Percentiles rank a stretch among this genome's conserved stretches.
phyloP scores from a whole-genome alignment of 1,139 yeast genomes.

The Candida albicans region DNA sequence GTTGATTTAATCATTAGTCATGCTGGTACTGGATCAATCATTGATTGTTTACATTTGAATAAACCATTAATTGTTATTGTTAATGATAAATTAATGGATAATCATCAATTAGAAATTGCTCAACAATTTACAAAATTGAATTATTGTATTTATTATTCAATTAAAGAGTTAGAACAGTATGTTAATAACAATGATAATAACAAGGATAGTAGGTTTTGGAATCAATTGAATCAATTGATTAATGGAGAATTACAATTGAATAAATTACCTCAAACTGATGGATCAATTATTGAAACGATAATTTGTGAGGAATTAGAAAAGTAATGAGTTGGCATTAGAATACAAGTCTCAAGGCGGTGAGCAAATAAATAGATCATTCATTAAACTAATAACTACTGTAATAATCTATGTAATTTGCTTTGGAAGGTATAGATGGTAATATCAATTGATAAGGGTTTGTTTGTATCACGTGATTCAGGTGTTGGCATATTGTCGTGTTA shows the following conservation, averaged over 20 bases:
- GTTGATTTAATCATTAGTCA: slow-evolving; percentile 74
- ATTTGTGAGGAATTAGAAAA: slow-evolving; percentile 11
- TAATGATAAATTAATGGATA: slow-evolving; percentile 73
- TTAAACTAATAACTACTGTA: too few relatives aligned
- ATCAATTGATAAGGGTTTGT: too few relatives aligned
- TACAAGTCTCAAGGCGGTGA: not conserved
- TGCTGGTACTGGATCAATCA: slow-evolving; percentile 91
- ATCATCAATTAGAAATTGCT: slow-evolving; percentile 85
- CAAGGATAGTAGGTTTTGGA: slow-evolving; percentile 1
- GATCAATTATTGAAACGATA: slow-evolving; percentile 10
- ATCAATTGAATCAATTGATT: slow-evolving; percentile 6
- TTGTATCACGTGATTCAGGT: too few relatives aligned
- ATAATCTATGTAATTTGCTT: too few relatives aligned
- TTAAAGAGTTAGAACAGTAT: slow-evolving; percentile 4
- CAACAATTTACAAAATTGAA: slow-evolving; percentile 41
- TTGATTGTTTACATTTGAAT: slow-evolving; percentile 64
- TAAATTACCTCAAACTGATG: slow-evolving; percentile 6
- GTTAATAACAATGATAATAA: not conserved
- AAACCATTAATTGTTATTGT: slow-evolving; percentile 69
- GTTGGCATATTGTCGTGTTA: too few relatives aligned
- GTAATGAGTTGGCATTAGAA: not conserved
- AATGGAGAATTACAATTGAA: slow-evolving; percentile 5
- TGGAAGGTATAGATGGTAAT: too few relatives aligned
- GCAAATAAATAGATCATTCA: too few relatives aligned
- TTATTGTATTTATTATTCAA: slow-evolving; percentile 15